Evolutionary conservation across 2,329 filamentous ascomycete genomes (phyloP).

Genomic region (Stachybotrys chartarum): DNA sequence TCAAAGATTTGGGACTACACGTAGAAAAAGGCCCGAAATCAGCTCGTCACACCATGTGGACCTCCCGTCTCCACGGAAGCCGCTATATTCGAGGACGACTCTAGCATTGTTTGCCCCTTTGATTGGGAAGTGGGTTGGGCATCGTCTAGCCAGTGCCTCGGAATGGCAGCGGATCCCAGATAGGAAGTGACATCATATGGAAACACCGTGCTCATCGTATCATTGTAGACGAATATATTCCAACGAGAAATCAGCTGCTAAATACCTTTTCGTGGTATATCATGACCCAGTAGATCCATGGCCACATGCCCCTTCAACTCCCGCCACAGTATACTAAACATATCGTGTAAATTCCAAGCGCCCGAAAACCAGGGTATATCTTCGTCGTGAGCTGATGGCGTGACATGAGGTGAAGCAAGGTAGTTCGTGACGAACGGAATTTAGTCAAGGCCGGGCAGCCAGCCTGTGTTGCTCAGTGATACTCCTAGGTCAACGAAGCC

Average conservation of each 20-base stretch:
- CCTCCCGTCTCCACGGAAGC: neutral
- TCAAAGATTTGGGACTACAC: neutral
- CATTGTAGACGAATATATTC: too few species aligned
- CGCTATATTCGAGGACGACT: too few species aligned
- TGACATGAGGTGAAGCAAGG: neutral
- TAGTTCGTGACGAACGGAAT: neutral
- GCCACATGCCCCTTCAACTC: neutral
- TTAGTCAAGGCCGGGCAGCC: constrained; percentile 28
- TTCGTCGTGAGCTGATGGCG: constrained; percentile 5
- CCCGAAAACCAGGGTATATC: constrained; percentile 2
- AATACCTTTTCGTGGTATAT: neutral
- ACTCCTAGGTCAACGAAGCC: constrained; percentile 23
- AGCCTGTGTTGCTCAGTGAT: constrained; percentile 22
- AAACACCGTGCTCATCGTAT: too few species aligned
- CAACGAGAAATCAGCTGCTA: too few species aligned
- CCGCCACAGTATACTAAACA: neutral
- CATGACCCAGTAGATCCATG: neutral
- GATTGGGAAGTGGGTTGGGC: too few species aligned
- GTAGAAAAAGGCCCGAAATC: neutral
- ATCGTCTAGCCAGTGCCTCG: too few species aligned
- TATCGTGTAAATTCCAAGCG: neutral
- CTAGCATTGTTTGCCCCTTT: too few species aligned
- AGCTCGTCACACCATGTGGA: neutral
- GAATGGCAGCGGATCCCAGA: too few species aligned
- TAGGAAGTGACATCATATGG: too few species aligned